These are phyloP conservation scores for Mucuna pruriens DNA, from an alignment of 306 rosid species.

Conservation along the genomic window DNA sequence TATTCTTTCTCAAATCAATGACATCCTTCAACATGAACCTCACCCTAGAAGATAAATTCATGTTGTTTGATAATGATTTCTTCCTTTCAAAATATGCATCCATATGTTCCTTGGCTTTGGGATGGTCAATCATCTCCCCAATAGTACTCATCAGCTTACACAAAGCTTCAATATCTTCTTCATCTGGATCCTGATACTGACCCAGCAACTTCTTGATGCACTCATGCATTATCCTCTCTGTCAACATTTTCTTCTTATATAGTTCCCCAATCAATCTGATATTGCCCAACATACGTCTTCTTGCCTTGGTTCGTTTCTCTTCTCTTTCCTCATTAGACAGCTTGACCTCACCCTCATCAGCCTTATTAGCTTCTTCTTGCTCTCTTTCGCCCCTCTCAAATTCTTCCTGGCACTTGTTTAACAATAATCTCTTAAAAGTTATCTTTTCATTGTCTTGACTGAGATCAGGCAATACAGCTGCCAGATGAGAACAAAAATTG, in stretches of 20 bases:
- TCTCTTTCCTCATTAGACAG: constrained; percentile 78
- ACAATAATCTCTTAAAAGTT: constrained; percentile 83
- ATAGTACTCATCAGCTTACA: constrained; percentile 98
- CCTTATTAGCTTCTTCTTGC: constrained; percentile 90
- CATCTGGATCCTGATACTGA: constrained; percentile 79
- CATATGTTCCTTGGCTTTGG: constrained; percentile 80
- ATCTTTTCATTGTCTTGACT: constrained; percentile 80
- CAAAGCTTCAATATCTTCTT: constrained; percentile 93
- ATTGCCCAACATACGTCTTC: constrained; percentile 96
- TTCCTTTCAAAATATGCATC: constrained; percentile 80
- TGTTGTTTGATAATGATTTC: constrained; percentile 68
- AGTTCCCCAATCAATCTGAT: constrained; percentile 94
- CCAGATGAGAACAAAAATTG: constrained; percentile 76
- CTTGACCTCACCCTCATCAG: constrained; percentile 80
- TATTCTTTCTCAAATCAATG: constrained; percentile 86
- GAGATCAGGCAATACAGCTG: constrained; percentile 79
- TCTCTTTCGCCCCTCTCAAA: constrained; percentile 98
- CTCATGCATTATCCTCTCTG: constrained; percentile 93
- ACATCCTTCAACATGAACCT: constrained; percentile 94
- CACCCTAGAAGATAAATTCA: constrained; percentile 85
- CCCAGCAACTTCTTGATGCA: constrained; percentile 87
- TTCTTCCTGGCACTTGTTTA: constrained; percentile 97
- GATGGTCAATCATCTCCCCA: constrained; percentile 95
- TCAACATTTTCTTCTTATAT: constrained; percentile 90
- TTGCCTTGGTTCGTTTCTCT: constrained; percentile 76